Conservation (phyloP, 2,329 filamentous ascomycete species). For the Sporothrix variecibatus region DNA sequence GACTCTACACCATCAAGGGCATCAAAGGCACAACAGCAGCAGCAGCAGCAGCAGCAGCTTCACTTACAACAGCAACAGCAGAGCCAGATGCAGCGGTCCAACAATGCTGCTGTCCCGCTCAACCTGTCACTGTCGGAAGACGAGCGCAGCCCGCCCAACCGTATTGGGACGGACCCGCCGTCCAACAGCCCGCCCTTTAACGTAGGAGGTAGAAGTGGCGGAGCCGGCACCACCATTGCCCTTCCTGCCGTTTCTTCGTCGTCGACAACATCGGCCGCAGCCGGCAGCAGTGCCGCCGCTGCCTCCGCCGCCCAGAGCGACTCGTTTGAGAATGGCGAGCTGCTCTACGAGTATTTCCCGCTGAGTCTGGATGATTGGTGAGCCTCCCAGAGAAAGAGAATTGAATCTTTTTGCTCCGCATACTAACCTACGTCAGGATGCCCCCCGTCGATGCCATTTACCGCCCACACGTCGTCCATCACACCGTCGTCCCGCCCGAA, state of each 20-base stretch:
- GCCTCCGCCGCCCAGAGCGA: conserved; percentile 40
- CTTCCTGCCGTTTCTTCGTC: neutral
- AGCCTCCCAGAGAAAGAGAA: conserved; percentile 28
- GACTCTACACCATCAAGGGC: conserved; percentile 36
- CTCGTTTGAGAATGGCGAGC: conserved; percentile 74
- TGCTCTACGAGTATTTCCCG: conserved; percentile 93
- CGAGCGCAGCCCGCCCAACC: conserved; percentile 55
- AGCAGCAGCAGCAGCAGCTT: conserved; percentile 31
- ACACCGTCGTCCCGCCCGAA: conserved; percentile 71
- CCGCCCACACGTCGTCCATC: conserved; percentile 89
- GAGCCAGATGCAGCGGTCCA: conserved; percentile 32
- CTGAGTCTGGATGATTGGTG: conserved; percentile 86
- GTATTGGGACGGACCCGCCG: conserved; percentile 48
- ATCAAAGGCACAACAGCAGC: conserved; percentile 3
- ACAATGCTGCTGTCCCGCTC: conserved; percentile 42
- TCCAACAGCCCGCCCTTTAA: conserved; percentile 51
- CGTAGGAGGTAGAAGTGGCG: neutral
- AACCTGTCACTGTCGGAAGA: conserved; percentile 62
- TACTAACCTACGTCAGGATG: conserved; percentile 56
- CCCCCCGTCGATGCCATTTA: conserved; percentile 88
- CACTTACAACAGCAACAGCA: conserved; percentile 31
- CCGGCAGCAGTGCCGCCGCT: conserved; percentile 31
- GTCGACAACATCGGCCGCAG: conserved; percentile 33
- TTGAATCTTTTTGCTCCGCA: neutral
- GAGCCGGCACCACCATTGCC: neutral